Conservation (phyloP, 1,284 basidiomycete genomes). For the Heterobasidion occidentale region DNA sequence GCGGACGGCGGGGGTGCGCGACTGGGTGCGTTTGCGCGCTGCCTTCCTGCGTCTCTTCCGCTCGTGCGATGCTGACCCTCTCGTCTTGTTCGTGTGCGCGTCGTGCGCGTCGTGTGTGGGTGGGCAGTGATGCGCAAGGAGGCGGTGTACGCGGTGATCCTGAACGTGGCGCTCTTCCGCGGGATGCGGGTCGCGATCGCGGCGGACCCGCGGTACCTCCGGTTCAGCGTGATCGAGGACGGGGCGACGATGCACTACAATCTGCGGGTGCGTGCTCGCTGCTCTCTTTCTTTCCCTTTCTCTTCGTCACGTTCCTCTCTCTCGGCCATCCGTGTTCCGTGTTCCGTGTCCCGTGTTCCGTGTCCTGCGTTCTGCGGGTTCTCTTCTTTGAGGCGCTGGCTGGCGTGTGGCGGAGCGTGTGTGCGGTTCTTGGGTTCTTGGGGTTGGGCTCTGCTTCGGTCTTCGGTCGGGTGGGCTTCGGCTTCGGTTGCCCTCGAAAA, state of each 20-base stretch:
- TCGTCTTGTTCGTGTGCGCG: too few relatives aligned
- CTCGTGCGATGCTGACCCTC: neutral
- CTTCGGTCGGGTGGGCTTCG: too few relatives aligned
- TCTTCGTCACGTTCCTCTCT: neutral
- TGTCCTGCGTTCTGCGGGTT: neutral
- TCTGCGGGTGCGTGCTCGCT: slow-evolving; percentile 49
- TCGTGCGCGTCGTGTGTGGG: too few relatives aligned
- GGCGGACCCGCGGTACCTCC: slow-evolving; percentile 74
- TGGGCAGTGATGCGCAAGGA: slow-evolving; percentile 91
- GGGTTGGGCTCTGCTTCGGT: too few relatives aligned
- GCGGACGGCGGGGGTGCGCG: slow-evolving; percentile 67
- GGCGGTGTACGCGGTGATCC: slow-evolving; percentile 77
- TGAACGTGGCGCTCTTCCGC: slow-evolving; percentile 82
- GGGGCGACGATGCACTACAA: slow-evolving; percentile 67
- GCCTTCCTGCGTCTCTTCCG: neutral
- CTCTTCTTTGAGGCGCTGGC: too few relatives aligned
- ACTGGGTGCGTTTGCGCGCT: slow-evolving; percentile 43
- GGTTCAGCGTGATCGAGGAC: slow-evolving; percentile 70
- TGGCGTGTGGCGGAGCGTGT: too few relatives aligned
- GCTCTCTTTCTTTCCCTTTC: neutral
- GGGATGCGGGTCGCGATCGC: slow-evolving; percentile 79
- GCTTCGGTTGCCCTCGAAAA: too few relatives aligned
- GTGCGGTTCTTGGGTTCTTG: too few relatives aligned
- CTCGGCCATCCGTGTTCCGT: neutral
- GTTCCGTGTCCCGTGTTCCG: neutral